phyloP scores from a whole-genome alignment of 257 asterid genomes.

The Fraxinus pennsylvanica region DNA sequence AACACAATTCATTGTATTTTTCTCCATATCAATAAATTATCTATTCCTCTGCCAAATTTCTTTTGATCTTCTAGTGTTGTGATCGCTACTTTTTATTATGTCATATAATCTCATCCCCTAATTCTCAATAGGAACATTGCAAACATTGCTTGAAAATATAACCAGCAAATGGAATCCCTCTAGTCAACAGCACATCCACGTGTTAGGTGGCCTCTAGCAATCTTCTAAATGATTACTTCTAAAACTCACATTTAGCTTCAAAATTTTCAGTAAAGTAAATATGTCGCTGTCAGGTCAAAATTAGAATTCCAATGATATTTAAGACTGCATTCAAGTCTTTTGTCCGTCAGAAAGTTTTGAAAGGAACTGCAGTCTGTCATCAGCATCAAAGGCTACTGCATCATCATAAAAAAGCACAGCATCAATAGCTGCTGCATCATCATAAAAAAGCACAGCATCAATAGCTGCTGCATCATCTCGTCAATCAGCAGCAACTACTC shows the following conservation, averaged over 20 bases:
- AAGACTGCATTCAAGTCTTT: conserved; percentile 23
- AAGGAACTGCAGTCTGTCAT: conserved; percentile 38
- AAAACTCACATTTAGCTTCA: too few relatives aligned
- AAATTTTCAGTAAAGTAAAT: conserved; percentile 26
- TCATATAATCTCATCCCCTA: too few relatives aligned
- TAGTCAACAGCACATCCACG: conserved; percentile 40
- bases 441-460: conserved; percentile 45
- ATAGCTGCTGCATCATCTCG: conserved; percentile 54
- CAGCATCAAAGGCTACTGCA: conserved; percentile 45
- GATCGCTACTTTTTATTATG: too few relatives aligned
- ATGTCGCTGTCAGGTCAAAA: conserved; percentile 26
- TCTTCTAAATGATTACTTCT: conserved; percentile 16
- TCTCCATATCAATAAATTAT: too few relatives aligned
- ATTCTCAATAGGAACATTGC: background rate
- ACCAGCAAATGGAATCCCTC: conserved; percentile 29
- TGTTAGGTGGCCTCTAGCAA: conserved; percentile 25
- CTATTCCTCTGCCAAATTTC: too few relatives aligned
- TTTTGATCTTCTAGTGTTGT: too few relatives aligned
- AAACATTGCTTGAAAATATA: conserved; percentile 16
- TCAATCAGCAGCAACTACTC: conserved; percentile 58
- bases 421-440: conserved; percentile 51
- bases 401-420: conserved; percentile 54
- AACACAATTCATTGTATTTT: too few relatives aligned
- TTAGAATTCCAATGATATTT: background rate
- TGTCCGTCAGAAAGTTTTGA: conserved; percentile 33